phyloP scores from a whole-genome alignment of 495 filamentous ascomycete genomes.

The Penicillium dipodomyicola region DNA sequence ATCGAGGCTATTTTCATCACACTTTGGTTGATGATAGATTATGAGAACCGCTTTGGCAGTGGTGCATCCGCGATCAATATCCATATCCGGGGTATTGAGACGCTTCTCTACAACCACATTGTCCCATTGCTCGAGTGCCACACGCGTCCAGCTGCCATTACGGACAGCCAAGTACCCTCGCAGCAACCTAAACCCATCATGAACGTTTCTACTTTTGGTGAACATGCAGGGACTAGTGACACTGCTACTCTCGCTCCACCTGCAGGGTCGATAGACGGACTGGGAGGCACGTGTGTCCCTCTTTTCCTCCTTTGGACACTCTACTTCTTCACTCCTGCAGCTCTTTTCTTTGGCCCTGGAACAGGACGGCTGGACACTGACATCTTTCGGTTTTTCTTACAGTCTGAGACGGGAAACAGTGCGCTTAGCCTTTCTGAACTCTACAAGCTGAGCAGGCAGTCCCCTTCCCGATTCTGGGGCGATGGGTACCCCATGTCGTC shows the following conservation, averaged over 20 bases:
- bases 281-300: slow-evolving; percentile 29
- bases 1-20: slow-evolving; percentile 38
- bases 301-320: slow-evolving; percentile 37
- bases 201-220: neutral
- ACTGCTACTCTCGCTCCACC: neutral
- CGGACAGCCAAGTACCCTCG: neutral
- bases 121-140: slow-evolving; percentile 27
- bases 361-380: slow-evolving; percentile 22
- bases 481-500: slow-evolving; percentile 31
- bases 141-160: neutral
- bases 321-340: slow-evolving; percentile 34
- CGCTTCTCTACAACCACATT: slow-evolving; percentile 31
- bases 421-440: slow-evolving; percentile 25
- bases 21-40: slow-evolving; percentile 38
- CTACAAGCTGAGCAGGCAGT: slow-evolving; percentile 35
- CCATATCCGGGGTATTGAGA: slow-evolving; percentile 33
- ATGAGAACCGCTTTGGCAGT: slow-evolving; percentile 37
- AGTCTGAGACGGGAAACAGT: slow-evolving; percentile 12
- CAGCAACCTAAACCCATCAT: neutral
- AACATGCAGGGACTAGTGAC: neutral
- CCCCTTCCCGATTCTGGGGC: slow-evolving; percentile 35
- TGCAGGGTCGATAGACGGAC: slow-evolving; percentile 4
- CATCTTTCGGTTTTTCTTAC: slow-evolving; percentile 32
- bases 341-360: slow-evolving; percentile 26
- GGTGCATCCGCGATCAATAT: slow-evolving; percentile 34